These are phyloP conservation scores for Diplocarpon mali DNA, from an alignment of 2,329 filamentous ascomycete species.

Conservation along the genomic window DNA sequence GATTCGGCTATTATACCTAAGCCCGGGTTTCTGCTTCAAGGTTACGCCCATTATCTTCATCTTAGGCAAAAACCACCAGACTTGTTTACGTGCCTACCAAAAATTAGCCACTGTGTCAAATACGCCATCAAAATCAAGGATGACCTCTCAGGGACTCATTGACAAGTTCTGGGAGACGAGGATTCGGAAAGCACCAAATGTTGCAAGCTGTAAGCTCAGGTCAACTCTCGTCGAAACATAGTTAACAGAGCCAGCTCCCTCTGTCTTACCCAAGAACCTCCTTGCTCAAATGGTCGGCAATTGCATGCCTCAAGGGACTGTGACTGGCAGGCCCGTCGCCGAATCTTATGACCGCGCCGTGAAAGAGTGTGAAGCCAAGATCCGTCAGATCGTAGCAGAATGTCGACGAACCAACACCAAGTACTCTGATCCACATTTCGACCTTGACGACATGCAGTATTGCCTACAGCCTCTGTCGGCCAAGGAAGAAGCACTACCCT, in stretches of 20 bases:
- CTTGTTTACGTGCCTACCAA: too few species aligned
- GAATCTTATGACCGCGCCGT: conserved; percentile 65
- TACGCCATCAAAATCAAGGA: not conserved
- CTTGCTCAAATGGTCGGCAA: conserved; percentile 51
- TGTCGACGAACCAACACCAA: conserved; percentile 73
- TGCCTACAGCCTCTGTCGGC: conserved; percentile 25
- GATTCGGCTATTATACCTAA: too few species aligned
- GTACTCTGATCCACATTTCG: conserved; percentile 78
- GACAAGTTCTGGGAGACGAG: conserved; percentile 66
- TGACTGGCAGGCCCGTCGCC: conserved; percentile 44
- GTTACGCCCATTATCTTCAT: too few species aligned
- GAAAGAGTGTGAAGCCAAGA: conserved; percentile 55
- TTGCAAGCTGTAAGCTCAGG: conserved; percentile 1
- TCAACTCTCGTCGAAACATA: not conserved
- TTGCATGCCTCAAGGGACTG: conserved; percentile 40
- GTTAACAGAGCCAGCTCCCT: conserved; percentile 30
- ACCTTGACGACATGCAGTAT: conserved; percentile 54
- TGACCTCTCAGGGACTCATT: conserved; percentile 49
- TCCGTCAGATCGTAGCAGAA: conserved; percentile 47
- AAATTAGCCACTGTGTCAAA: too few species aligned
- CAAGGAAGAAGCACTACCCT: too few species aligned
- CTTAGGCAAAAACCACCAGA: too few species aligned
- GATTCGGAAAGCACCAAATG: conserved; percentile 38
- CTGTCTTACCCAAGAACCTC: conserved; percentile 57
- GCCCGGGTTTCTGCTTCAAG: too few species aligned